Base-by-base conservation (phyloP, 805 yeast genomes). In the Saccharomyces kudriavzevii region DNA sequence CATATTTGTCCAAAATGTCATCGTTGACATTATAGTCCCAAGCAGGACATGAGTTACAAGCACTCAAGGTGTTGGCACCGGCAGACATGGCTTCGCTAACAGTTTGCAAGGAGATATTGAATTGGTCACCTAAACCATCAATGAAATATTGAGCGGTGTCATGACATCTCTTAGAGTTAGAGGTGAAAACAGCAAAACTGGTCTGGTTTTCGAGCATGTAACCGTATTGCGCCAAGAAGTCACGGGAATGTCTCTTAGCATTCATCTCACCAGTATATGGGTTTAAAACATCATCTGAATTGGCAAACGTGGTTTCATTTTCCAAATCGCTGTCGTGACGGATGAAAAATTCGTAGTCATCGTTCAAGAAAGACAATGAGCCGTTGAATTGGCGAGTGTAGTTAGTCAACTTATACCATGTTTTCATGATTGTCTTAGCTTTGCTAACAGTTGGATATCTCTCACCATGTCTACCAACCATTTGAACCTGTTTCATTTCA, bases 391-490 rank as follows among this genome's bases (percentile, higher is more conserved):
- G 59, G 5, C 67, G 70, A 9, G 77, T 67, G 47, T 57, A 60
- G 40, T 54, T 54, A 9, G 54, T 50, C 0, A 62, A 28, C 45
- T 55, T 62, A 47, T 57, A 52, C 56, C 56, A 62, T 4, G 59
- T 54, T 22, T 59, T 58, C 45, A 64, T 65, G 60, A 82, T 69
- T 54, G 72, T 73, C 4, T 65, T 59, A 25, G 65, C 70, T 3
- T 75, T 70, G n/a, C 73, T 70, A 2, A 60, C 66, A 2, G 86
- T 77, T 2, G 89, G 89, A 62, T 75, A 86, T 58, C 96, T 74
- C 67, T 87, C 94, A 22, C 92, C 95, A 63, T 89, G 95, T 63
- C 96, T 78, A 59, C 83, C 82, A 50, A 85, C 70, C 24, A 86
- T 69, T 59, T 85, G 89, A 9, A 85, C 88, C 67, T 86, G 92